phyloP scores from a whole-genome alignment of 495 filamentous ascomycete species.

The Oidiodendron maius region DNA sequence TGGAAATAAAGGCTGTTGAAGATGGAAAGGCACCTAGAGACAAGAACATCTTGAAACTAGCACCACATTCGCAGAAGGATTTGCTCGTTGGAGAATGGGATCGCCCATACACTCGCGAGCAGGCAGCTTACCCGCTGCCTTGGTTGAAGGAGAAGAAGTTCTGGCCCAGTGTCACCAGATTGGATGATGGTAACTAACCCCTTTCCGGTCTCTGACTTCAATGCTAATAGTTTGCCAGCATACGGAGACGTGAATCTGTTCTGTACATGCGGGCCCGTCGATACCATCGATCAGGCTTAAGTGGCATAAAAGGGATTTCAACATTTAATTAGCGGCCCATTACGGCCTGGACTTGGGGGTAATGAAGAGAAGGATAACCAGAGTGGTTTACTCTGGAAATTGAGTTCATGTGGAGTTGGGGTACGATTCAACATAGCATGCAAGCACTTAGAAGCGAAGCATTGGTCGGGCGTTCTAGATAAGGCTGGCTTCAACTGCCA shows the following conservation, averaged over 20 bases:
- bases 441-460: not conserved
- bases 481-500: conserved; percentile 10
- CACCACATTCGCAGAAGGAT: conserved; percentile 84
- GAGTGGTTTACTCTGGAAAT: too few relatives aligned
- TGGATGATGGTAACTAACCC: conserved; percentile 75
- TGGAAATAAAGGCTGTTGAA: conserved; percentile 83
- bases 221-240: conserved; percentile 43
- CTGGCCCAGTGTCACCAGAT: conserved; percentile 85
- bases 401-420: too few relatives aligned
- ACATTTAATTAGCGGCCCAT: too few relatives aligned
- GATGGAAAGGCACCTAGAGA: conserved; percentile 69
- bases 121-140: conserved; percentile 81
- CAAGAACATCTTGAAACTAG: conserved; percentile 88
- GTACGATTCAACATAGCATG: not conserved
- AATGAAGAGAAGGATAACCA: too few relatives aligned
- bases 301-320: too few relatives aligned
- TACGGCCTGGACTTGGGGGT: too few relatives aligned
- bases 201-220: not conserved
- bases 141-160: conserved; percentile 96
- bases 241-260: conserved; percentile 93
- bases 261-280: conserved; percentile 89
- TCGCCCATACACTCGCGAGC: conserved; percentile 70
- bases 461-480: not conserved
- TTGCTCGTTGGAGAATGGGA: conserved; percentile 58
- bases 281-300: conserved; percentile 25